Base-by-base conservation (phyloP, 2,329 filamentous ascomycete species). In the Pestalotiopsis fici region DNA sequence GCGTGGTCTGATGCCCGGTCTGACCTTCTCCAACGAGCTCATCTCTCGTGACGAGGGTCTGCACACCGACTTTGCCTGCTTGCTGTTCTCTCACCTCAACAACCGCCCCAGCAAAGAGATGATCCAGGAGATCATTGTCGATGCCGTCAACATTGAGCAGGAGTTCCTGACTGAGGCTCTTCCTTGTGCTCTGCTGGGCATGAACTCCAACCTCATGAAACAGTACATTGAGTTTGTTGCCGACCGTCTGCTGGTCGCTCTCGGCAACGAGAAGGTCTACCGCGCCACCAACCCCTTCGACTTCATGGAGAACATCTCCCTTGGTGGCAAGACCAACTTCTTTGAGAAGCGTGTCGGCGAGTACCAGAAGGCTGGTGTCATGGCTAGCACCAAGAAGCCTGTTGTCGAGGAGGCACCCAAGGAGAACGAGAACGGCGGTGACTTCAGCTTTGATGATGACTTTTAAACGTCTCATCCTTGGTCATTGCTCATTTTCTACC, bases 221-320 rank as follows among this genome's bases (percentile, higher is more conserved):
- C 95, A 98, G 85, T 99, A 99, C 87, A 99, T 99, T 74, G 96
- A 99, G 89, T 99, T 99, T 76, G 96, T 99, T 61, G 96, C 96
- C 71, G 96, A 99, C 81, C 93, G 96, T 75, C 91, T 99, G 43
- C 89, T 99, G 43, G 86, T 98, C 68, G 91, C 96, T 37, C 92
- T 99, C 59, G 96, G 96, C 77, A 98, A 98, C 83, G 88, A 93
- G 75, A 98, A 98, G 88, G 87, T 93, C 76, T 99, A 97, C 90
- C 93, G 96, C 79, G 86, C 92, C 28, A 89, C 91, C 80, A 99
- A 99, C 86, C 96, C 96, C 79, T 99, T 99, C 81, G 96, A 99
- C 87, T 99, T 99, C 83, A 99, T 99, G 96, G 96, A 99, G 88
- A 98, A 97, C 85, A 99, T 99, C 83, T 98, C 96, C 25, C 89